A percentile compares a stretch with the other conserved stretches of the same genome.
Conservation (phyloP, 331 rosid species). For the Phaseolus coccineus region DNA sequence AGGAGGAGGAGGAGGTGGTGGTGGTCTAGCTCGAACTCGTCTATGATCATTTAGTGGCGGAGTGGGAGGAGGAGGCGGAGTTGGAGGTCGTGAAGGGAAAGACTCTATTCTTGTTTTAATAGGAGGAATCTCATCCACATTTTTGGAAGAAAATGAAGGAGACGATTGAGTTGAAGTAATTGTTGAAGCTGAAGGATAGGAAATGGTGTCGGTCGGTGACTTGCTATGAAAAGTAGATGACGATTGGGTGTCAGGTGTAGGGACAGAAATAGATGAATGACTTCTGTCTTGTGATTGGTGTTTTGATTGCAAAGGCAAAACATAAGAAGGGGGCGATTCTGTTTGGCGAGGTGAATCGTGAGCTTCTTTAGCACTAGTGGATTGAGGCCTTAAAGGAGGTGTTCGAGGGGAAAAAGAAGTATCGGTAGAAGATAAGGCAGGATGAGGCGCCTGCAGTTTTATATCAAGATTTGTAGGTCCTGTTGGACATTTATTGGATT, state of each 20-base stretch:
- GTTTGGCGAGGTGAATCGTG: constrained; percentile 52
- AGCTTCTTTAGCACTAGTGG: constrained; percentile 35
- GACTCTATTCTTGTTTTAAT: constrained; percentile 48
- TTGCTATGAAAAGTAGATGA: constrained; percentile 42
- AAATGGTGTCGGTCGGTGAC: constrained; percentile 39
- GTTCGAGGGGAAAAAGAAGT: constrained; percentile 58
- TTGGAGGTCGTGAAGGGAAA: constrained; percentile 47
- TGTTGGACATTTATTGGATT: constrained; percentile 34
- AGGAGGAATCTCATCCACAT: constrained; percentile 51
- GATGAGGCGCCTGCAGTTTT: constrained; percentile 38
- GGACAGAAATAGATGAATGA: constrained; percentile 48
- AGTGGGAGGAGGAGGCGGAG: constrained; percentile 55
- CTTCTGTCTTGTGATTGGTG: constrained; percentile 49
- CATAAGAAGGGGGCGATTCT: constrained; percentile 38
- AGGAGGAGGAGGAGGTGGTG: constrained; percentile 55
- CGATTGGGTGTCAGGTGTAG: constrained; percentile 43
- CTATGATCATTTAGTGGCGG: constrained; percentile 63
- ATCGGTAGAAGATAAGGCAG: constrained; percentile 47
- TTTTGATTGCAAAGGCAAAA: constrained; percentile 41
- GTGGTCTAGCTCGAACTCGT: constrained; percentile 53
- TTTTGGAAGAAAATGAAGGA: constrained; percentile 46
- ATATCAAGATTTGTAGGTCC: constrained; percentile 32
- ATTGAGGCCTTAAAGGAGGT: constrained; percentile 51
- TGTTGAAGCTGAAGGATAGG: constrained; percentile 44
- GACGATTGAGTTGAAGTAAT: constrained; percentile 42